Base-by-base conservation (phyloP, 2,329 filamentous ascomycete genomes). In the Penicillium nordicum region DNA sequence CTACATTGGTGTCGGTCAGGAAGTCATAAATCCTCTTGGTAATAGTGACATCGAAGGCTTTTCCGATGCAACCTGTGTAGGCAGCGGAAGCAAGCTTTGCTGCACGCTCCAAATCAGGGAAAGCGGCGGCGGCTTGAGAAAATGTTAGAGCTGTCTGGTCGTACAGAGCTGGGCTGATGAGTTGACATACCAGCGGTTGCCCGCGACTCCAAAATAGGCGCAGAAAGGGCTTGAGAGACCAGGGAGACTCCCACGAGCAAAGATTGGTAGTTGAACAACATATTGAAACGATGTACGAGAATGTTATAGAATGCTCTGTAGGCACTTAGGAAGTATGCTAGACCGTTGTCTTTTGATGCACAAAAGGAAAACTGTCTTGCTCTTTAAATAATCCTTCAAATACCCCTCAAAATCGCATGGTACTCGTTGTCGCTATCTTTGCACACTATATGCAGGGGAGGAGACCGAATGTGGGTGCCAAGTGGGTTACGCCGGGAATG, bases 41-140 rank as follows among this genome's bases (percentile, higher is more conserved):
- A 47, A 71, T 67, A 14, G 58, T 69, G 12, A 71, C 62, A 60
- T 71, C 69, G 32, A 70, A 71, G 5, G 69, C 69, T 9, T 49
- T 58, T 16, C 60, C 61, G 8, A 30, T 46, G 41, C 69, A 71
- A 38, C 64, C 69, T 4, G 59, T 67, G 46, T 71, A 70, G 1
- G 67, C 67, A 38, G 67, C 69, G 7, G 69, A 71, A 9, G 69
- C 67, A 12, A 71, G 61, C 27, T 70, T 43, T n/a, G 69, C 69
- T 4, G 68, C 63, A 36, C 69, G 61, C 10, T 63, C 62, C 21
- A 71, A 55, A 32, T 63, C 60, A 12, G 57, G 9, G 21, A 61
- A 69, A 9, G 59, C 61, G 34, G 55, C 44, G 10, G 60, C 9
- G 36, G 61, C 67, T 68, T 44, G 4, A 47, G 6, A 42, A 2